Conservation (phyloP, 148 eudicot species). For the Spergularia bocconei region DNA sequence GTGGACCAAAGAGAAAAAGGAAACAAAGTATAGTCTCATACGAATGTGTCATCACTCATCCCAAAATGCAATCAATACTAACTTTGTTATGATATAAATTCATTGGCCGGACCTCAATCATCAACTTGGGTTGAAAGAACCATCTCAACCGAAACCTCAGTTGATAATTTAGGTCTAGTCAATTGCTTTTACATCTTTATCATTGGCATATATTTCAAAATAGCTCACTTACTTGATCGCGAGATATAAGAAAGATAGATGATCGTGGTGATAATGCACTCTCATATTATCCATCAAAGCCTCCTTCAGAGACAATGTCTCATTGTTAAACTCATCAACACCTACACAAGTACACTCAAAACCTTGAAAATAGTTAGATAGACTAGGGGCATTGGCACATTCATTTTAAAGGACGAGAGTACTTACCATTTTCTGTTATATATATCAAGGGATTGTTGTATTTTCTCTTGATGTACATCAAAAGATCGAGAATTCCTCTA, state of each 20-base stretch:
- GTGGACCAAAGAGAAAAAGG: no score
- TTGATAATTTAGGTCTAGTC: no score
- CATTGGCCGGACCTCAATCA: neutral
- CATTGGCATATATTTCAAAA: neutral
- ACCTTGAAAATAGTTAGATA: neutral
- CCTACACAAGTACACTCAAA: conserved; percentile 25
- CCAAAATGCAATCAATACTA: no score
- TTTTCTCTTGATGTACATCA: conserved; percentile 20
- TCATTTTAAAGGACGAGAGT: neutral
- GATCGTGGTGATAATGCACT: conserved; percentile 41
- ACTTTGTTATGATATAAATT: no score
- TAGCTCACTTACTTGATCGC: conserved; percentile 44
- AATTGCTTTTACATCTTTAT: no score
- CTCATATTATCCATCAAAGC: conserved; percentile 37
- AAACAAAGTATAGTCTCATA: no score
- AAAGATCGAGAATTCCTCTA: conserved; percentile 36
- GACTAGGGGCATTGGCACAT: no score
- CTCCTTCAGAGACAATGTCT: conserved; percentile 32
- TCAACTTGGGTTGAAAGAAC: no score
- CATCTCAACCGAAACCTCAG: no score
- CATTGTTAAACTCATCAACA: conserved; percentile 35
- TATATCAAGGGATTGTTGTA: conserved; percentile 46
- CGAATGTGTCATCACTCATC: no score
- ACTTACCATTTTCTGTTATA: conserved; percentile 60
- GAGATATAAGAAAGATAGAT: conserved; percentile 35